Evolutionary conservation across 164 flowering plant species (phyloP).

Genomic region (Kalanchoe fedtschenkoi): DNA sequence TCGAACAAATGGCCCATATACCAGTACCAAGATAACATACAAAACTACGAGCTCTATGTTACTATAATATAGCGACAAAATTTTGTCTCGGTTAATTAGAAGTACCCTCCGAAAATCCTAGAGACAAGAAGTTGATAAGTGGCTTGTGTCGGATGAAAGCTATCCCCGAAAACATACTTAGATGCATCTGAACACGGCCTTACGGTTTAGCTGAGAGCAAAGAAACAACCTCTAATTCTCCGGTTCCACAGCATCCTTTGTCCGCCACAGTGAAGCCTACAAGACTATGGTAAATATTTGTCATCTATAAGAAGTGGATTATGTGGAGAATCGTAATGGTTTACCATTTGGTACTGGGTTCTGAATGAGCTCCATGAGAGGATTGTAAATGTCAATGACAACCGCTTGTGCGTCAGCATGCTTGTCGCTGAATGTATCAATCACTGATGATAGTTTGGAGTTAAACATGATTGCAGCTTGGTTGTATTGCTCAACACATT

Average conservation of each 20-base stretch:
- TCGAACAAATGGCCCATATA: no score
- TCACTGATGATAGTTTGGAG: constrained; percentile 7
- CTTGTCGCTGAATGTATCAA: constrained; percentile 2
- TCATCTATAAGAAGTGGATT: not conserved
- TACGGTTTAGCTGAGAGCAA: constrained; percentile 8
- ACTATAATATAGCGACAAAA: not conserved
- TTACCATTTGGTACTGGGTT: constrained; percentile 18
- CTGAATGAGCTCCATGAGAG: constrained; percentile 17
- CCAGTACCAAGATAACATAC: no score
- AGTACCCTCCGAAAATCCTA: constrained; percentile 5
- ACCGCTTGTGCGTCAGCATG: constrained; percentile 10
- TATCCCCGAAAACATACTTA: constrained; percentile 24
- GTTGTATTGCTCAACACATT: constrained; percentile 13
- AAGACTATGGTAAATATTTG: not conserved
- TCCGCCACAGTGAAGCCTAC: constrained; percentile 20
- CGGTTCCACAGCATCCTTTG: constrained; percentile 26
- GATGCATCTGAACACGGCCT: constrained; percentile 15
- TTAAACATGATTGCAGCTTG: constrained; percentile 13
- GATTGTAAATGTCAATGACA: constrained; percentile 16
- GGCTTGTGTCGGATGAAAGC: constrained; percentile 23
- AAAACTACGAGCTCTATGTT: no score
- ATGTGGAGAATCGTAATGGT: not conserved
- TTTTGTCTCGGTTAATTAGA: not conserved
- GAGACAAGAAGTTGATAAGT: constrained; percentile 21
- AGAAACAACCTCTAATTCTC: constrained; percentile 13